These are phyloP conservation scores for Ustilago sp. DNA, from an alignment of 1,284 basidiomycete genomes.

Conservation along the genomic window DNA sequence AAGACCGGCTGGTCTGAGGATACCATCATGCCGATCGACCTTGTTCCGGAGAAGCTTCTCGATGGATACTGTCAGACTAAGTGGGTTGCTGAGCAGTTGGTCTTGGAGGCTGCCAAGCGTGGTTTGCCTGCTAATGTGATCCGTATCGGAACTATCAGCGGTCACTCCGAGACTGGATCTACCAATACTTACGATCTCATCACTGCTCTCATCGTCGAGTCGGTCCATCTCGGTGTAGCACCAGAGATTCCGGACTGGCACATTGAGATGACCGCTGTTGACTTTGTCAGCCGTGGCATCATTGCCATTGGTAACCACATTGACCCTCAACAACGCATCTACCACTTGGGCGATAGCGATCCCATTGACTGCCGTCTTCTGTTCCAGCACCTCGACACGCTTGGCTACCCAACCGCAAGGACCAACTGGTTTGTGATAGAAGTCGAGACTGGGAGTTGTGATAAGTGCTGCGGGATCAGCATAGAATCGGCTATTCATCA, in stretches of 20 bases:
- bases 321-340: constrained; percentile 58
- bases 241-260: constrained; percentile 64
- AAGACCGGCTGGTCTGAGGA: constrained; percentile 63
- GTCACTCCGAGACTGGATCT: constrained; percentile 64
- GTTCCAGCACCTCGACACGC: constrained; percentile 59
- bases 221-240: constrained; percentile 63
- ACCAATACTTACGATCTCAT: constrained; percentile 68
- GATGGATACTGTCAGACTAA: constrained; percentile 70
- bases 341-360: constrained; percentile 65
- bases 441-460: no score
- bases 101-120: constrained; percentile 60
- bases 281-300: constrained; percentile 65
- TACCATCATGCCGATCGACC: constrained; percentile 59
- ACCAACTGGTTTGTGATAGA: constrained; percentile 61
- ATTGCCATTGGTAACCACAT: constrained; percentile 58
- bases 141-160: constrained; percentile 68
- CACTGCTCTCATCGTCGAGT: constrained; percentile 67
- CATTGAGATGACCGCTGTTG: constrained; percentile 68
- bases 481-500: no score
- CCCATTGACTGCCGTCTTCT: constrained; percentile 57
- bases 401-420: constrained; percentile 62
- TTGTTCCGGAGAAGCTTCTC: constrained; percentile 66
- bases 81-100: constrained; percentile 70
- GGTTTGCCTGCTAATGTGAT: constrained; percentile 68
- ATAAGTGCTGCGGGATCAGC: no score